phyloP scores from a whole-genome alignment of 768 basidiomycete genomes.

The Fomitopsis pulvina region DNA sequence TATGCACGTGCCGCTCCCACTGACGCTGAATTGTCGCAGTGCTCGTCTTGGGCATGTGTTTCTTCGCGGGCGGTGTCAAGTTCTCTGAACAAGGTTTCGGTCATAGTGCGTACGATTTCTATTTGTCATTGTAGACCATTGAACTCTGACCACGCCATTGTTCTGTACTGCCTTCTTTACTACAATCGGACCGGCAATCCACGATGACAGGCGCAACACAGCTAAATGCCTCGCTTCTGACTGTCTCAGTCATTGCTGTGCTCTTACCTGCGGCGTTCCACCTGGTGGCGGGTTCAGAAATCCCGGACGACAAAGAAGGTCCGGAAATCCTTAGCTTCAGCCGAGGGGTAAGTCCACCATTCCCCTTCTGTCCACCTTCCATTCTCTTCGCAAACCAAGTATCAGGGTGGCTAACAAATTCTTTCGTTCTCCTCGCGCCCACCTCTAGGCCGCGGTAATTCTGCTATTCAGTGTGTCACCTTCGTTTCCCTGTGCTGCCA shows the following conservation, averaged over 20 bases:
- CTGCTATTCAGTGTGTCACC: slow-evolving; percentile 37
- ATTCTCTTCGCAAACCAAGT: not conserved
- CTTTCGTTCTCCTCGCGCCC: not conserved
- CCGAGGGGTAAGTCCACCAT: slow-evolving; percentile 34
- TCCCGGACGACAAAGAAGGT: slow-evolving; percentile 28
- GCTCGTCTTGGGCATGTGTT: slow-evolving; percentile 83
- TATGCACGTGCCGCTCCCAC: not conserved
- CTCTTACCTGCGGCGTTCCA: slow-evolving; percentile 80
- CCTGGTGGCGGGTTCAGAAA: slow-evolving; percentile 31
- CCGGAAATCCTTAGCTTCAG: slow-evolving; percentile 42
- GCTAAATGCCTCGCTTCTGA: slow-evolving; percentile 68
- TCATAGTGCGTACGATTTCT: slow-evolving; percentile 41
- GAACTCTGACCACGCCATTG: not conserved
- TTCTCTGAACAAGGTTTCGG: slow-evolving; percentile 80
- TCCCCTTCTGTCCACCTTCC: not conserved
- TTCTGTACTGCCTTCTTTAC: not conserved
- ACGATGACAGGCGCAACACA: slow-evolving; percentile 45
- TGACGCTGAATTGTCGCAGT: not conserved
- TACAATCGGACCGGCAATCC: not conserved
- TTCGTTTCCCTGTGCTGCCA: not conserved
- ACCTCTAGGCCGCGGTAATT: slow-evolving; percentile 40
- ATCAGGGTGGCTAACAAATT: not conserved
- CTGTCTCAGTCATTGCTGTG: slow-evolving; percentile 73
- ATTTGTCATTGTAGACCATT: not conserved
- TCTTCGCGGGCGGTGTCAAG: slow-evolving; percentile 75